These are phyloP conservation scores for Setaria viridis DNA, from an alignment of 202 grass and related monocot genomes.

Conservation along the genomic window DNA sequence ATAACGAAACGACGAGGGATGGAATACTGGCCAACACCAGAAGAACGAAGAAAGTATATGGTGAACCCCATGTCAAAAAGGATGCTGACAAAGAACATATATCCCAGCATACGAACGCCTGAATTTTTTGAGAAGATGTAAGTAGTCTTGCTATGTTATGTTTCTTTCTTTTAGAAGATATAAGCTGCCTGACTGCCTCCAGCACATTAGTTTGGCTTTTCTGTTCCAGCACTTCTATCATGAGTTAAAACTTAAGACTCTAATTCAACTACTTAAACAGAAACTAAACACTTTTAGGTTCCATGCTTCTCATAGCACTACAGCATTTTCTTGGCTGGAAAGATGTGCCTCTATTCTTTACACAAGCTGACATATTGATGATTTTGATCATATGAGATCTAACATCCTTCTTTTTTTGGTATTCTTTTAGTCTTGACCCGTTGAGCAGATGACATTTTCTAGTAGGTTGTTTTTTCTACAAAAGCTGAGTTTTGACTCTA, in stretches of 20 bases:
- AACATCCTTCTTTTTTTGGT: not conserved
- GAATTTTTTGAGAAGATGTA: constrained; percentile 93
- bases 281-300: not conserved
- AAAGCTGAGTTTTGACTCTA: constrained; percentile 21
- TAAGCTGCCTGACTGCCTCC: not conserved
- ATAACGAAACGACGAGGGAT: constrained; percentile 85
- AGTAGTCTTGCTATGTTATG: constrained; percentile 41
- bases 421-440: not conserved
- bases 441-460: not conserved
- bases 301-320: not conserved
- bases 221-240: constrained; percentile 16
- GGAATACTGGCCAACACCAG: constrained; percentile 90
- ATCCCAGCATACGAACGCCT: constrained; percentile 65
- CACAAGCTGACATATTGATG: not conserved
- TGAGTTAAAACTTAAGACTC: not conserved
- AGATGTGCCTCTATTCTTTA: not conserved
- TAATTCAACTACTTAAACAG: constrained; percentile 17
- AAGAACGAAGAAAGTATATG: constrained; percentile 73
- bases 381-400: not conserved
- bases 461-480: constrained; percentile 29
- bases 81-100: constrained; percentile 54
- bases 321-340: constrained; percentile 29
- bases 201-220: not conserved
- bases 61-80: constrained; percentile 58
- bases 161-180: constrained; percentile 25